A percentile compares a stretch with the other conserved stretches of the same genome.
Evolutionary conservation across 2,329 filamentous ascomycete species (phyloP).

Genomic region (Monilinia vaccinii-corymbosi): DNA sequence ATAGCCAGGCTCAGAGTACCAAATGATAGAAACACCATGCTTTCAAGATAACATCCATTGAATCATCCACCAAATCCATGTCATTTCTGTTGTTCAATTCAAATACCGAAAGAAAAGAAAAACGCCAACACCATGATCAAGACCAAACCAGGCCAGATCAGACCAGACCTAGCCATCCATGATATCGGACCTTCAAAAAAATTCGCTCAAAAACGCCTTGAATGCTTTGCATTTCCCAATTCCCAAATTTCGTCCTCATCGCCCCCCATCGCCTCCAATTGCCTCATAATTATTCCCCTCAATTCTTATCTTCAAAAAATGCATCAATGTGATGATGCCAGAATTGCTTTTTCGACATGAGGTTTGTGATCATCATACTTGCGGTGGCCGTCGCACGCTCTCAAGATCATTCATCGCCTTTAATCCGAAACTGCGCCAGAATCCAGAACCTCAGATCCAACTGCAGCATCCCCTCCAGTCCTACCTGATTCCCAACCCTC

Average conservation of each 20-base stretch:
- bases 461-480: background rate
- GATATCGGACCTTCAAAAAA: background rate
- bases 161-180: background rate
- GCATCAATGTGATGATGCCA: background rate
- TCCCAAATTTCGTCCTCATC: background rate
- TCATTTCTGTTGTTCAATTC: background rate
- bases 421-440: constrained; percentile 1
- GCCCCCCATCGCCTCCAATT: background rate
- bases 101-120: background rate
- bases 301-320: background rate
- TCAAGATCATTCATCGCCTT: background rate
- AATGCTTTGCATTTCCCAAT: background rate
- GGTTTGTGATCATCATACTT: background rate
- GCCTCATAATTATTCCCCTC: background rate
- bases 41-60: no score
- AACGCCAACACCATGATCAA: background rate
- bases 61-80: no score
- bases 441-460: background rate
- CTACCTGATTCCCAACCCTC: constrained; percentile 44
- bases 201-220: background rate
- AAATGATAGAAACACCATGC: no score
- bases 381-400: background rate
- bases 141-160: no score
- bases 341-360: background rate
- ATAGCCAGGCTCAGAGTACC: no score